phyloP scores from a whole-genome alignment of 2,329 filamentous ascomycete genomes.

The Aspergillus bombycis region DNA sequence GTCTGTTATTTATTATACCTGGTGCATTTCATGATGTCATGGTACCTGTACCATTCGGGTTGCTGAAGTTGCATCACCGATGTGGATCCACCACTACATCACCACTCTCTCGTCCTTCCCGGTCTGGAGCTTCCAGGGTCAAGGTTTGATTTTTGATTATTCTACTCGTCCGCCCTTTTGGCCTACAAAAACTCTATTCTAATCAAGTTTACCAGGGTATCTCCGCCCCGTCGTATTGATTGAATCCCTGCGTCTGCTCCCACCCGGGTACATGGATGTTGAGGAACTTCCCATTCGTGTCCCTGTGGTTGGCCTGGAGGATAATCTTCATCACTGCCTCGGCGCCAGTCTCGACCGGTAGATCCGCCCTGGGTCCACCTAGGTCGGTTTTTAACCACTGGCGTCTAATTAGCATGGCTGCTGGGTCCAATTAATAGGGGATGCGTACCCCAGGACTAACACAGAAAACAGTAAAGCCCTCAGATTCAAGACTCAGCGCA shows the following conservation, averaged over 20 bases:
- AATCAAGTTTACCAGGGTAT: constrained; percentile 34
- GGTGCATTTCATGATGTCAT: background rate
- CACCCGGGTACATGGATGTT: constrained; percentile 46
- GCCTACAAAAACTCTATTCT: background rate
- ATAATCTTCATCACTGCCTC: constrained; percentile 50
- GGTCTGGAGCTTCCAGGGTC: background rate
- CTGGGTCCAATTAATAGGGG: no score
- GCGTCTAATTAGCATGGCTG: background rate
- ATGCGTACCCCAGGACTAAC: constrained; percentile 50
- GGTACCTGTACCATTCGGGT: background rate
- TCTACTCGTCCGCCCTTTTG: background rate
- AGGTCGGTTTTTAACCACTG: constrained; percentile 54
- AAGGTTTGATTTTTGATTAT: background rate
- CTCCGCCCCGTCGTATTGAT: constrained; percentile 42
- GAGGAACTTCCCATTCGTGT: constrained; percentile 53
- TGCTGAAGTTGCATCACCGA: background rate
- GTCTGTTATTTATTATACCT: background rate
- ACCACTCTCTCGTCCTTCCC: background rate
- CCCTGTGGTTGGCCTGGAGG: constrained; percentile 35
- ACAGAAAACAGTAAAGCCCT: constrained; percentile 48
- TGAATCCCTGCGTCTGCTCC: constrained; percentile 38
- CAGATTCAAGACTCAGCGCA: constrained; percentile 30
- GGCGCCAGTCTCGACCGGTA: constrained; percentile 45
- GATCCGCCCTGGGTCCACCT: constrained; percentile 45
- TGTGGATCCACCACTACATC: constrained; percentile 1